Evolutionary conservation across 225 moss, liverwort and hornwort genomes (phyloP).

Genomic region (Lunularia cruciata): DNA sequence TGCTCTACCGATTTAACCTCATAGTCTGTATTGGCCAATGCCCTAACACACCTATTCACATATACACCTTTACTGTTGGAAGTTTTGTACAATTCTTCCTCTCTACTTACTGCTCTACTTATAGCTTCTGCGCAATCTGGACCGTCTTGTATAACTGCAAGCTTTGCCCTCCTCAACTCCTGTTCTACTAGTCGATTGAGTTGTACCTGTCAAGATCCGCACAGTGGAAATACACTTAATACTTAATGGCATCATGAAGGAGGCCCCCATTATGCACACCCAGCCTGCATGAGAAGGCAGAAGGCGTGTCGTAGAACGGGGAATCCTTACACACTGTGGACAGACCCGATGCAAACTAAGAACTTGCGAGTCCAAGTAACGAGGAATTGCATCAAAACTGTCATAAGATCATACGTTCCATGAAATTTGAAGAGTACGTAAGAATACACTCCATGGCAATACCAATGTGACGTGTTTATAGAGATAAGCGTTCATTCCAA

Average conservation of each 20-base stretch:
- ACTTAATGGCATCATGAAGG: background rate
- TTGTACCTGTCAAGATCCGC: constrained; percentile 55
- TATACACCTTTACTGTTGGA: constrained; percentile 94
- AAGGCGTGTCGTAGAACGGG: too few relatives aligned
- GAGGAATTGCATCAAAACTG: too few relatives aligned
- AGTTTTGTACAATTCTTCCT: constrained; percentile 63
- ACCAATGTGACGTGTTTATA: too few relatives aligned
- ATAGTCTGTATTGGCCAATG: constrained; percentile 66
- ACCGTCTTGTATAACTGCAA: constrained; percentile 50
- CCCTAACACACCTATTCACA: constrained; percentile 81
- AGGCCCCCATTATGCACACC: background rate
- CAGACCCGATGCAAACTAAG: too few relatives aligned
- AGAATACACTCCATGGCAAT: too few relatives aligned
- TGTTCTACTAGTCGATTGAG: constrained; percentile 90
- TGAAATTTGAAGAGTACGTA: too few relatives aligned
- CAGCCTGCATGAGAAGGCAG: too few relatives aligned
- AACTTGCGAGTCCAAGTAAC: too few relatives aligned
- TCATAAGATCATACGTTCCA: too few relatives aligned
- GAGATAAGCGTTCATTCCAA: too few relatives aligned
- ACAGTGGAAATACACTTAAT: background rate
- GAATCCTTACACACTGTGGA: too few relatives aligned
- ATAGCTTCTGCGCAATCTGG: constrained; percentile 66
- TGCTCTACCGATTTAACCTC: constrained; percentile 31
- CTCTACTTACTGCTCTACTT: constrained; percentile 70
- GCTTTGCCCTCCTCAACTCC: constrained; percentile 62